Conservation (phyloP, 139 green algal species). For the Pedinophyceae sp. region DNA sequence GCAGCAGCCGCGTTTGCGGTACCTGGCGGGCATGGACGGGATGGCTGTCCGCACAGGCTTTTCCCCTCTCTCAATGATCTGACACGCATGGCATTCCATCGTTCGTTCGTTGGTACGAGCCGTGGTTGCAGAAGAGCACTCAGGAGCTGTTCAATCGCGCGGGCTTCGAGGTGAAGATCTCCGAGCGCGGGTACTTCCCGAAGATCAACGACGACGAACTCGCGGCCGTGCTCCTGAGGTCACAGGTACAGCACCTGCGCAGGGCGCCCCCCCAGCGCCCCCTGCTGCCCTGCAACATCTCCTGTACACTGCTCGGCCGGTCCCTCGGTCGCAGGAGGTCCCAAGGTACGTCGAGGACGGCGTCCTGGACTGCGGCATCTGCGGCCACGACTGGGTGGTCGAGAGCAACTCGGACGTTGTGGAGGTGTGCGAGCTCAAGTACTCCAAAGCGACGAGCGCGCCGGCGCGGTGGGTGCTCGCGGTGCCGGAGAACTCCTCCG, state of each 20-base stretch:
- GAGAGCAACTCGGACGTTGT: conserved; percentile 24
- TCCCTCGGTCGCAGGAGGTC: no score
- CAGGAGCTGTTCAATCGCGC: conserved; percentile 22
- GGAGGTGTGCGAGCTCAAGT: conserved; percentile 25
- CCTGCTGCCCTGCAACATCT: not conserved
- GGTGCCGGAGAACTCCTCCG: conserved; percentile 17
- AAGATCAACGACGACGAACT: conserved; percentile 17
- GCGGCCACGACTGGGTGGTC: conserved; percentile 23
- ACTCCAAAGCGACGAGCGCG: conserved; percentile 22
- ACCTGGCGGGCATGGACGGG: no score
- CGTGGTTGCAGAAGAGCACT: no score
- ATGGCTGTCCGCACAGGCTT: no score
- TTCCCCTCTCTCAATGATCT: no score
- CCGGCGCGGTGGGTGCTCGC: conserved; percentile 28
- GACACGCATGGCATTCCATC: no score
- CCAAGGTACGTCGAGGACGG: conserved; percentile 24
- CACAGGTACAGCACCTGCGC: conserved; percentile 13
- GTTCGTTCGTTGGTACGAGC: no score
- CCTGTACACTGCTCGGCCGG: no score
- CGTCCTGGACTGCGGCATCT: conserved; percentile 27
- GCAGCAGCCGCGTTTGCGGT: no score
- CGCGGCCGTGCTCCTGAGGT: conserved; percentile 20
- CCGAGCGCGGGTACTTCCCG: conserved; percentile 22
- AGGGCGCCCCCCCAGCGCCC: no score
- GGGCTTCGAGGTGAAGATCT: conserved; percentile 21